These are phyloP conservation scores for Tulasnella sp. DNA, from an alignment of 768 basidiomycete genomes.

Conservation along the genomic window DNA sequence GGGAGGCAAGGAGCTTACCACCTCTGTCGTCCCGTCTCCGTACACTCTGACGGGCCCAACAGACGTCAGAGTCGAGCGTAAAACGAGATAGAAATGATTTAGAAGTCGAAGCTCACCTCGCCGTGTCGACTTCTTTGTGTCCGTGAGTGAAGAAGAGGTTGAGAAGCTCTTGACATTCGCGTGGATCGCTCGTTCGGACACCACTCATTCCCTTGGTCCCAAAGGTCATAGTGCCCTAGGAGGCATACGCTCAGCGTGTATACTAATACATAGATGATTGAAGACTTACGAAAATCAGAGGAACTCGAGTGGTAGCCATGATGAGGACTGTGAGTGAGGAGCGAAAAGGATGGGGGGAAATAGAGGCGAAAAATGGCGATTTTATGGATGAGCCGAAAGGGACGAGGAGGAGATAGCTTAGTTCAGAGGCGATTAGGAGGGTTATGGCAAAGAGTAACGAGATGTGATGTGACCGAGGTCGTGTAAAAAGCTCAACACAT, in stretches of 20 bases:
- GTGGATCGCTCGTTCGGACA: constrained; percentile 33
- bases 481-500: background rate
- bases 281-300: constrained; percentile 33
- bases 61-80: background rate
- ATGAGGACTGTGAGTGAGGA: constrained; percentile 25
- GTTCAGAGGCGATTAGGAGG: background rate
- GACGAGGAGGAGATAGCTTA: background rate
- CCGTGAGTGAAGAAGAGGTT: constrained; percentile 26
- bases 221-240: constrained; percentile 45
- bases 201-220: constrained; percentile 36
- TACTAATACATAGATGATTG: background rate
- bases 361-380: background rate
- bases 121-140: constrained; percentile 44
- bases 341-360: background rate
- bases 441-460: background rate
- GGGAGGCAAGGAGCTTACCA: constrained; percentile 28
- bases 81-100: background rate
- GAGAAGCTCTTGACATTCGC: constrained; percentile 28
- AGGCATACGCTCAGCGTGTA: background rate
- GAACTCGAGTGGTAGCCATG: constrained; percentile 28
- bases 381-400: background rate
- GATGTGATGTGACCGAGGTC: background rate
- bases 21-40: constrained; percentile 48
- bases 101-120: constrained; percentile 25
- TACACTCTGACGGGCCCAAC: constrained; percentile 33